phyloP scores from a whole-genome alignment of 208 protist species.

The Phytomonas sp. region DNA sequence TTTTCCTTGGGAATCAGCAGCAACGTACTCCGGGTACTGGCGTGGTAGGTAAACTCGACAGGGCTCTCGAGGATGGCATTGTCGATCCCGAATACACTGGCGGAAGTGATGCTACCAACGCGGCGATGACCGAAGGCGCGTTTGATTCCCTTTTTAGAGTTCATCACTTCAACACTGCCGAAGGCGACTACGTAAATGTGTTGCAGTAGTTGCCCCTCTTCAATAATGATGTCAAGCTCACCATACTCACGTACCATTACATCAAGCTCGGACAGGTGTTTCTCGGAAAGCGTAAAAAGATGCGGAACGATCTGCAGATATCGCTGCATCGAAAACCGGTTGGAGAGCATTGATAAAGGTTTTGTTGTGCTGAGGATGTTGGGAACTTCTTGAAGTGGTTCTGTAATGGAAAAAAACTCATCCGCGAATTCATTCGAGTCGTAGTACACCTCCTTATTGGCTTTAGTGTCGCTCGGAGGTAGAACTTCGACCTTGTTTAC shows the following conservation, averaged over 20 bases:
- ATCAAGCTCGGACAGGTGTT: conserved; percentile 44
- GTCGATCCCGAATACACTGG: conserved; percentile 73
- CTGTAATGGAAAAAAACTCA: not conserved
- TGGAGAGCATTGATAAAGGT: not conserved
- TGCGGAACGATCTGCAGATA: conserved; percentile 71
- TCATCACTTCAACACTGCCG: conserved; percentile 79
- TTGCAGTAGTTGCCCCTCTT: conserved; percentile 51
- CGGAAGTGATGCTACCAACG: conserved; percentile 62
- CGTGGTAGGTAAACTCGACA: conserved; percentile 73
- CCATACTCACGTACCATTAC: conserved; percentile 80
- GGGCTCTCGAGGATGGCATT: conserved; percentile 68
- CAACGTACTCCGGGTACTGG: conserved; percentile 49
- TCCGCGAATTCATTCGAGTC: not conserved
- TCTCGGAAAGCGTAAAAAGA: conserved; percentile 53
- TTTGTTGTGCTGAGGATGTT: not conserved
- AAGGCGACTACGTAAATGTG: conserved; percentile 77
- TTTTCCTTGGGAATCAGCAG: conserved; percentile 65
- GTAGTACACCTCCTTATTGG: not conserved
- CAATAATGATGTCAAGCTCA: conserved; percentile 73
- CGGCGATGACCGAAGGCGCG: conserved; percentile 64
- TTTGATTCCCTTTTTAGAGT: conserved; percentile 60
- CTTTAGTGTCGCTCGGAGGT: not conserved
- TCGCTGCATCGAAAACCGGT: conserved; percentile 28
- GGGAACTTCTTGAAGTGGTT: not conserved
- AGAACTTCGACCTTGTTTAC: not conserved